phyloP scores from a whole-genome alignment of 2,329 filamentous ascomycete genomes.

The Diaporthe sp. region DNA sequence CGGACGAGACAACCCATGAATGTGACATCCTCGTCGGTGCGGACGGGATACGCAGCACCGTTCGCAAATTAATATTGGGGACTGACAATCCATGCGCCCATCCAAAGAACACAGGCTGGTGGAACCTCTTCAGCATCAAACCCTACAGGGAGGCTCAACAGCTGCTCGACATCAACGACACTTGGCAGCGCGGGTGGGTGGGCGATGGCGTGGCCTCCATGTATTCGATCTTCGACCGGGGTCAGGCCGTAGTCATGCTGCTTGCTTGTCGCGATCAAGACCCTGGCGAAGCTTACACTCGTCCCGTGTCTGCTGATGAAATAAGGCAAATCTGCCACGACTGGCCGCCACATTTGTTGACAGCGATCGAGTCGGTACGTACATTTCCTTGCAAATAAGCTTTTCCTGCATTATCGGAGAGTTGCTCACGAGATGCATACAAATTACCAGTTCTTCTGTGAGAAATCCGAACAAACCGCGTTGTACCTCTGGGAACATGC shows the following conservation, averaged over 20 bases:
- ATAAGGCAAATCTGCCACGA: conserved; percentile 42
- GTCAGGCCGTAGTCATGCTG: conserved; percentile 9
- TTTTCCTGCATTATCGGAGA: neutral
- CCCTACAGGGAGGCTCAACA: neutral
- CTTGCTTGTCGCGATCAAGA: conserved; percentile 5
- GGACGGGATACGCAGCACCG: conserved; percentile 37
- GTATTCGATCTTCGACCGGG: conserved; percentile 8
- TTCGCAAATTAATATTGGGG: conserved; percentile 26
- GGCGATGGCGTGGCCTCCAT: conserved; percentile 10
- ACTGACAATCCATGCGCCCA: neutral
- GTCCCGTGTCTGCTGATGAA: conserved; percentile 42
- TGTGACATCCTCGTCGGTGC: conserved; percentile 40
- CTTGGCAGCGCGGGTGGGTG: conserved; percentile 6
- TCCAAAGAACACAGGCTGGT: conserved; percentile 20
- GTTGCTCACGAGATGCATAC: neutral
- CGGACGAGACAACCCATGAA: conserved; percentile 22
- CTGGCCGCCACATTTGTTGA: conserved; percentile 10
- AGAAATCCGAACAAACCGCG: conserved; percentile 18
- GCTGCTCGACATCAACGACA: conserved; percentile 21
- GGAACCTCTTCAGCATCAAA: neutral
- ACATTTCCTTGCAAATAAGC: neutral
- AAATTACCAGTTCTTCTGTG: conserved; percentile 22
- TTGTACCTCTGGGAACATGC: conserved; percentile 31
- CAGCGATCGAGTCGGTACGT: conserved; percentile 1
- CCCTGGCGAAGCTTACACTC: conserved; percentile 42